Conservation (phyloP, 2,329 filamentous ascomycete species). For the Pseudogymnoascus destructans region DNA sequence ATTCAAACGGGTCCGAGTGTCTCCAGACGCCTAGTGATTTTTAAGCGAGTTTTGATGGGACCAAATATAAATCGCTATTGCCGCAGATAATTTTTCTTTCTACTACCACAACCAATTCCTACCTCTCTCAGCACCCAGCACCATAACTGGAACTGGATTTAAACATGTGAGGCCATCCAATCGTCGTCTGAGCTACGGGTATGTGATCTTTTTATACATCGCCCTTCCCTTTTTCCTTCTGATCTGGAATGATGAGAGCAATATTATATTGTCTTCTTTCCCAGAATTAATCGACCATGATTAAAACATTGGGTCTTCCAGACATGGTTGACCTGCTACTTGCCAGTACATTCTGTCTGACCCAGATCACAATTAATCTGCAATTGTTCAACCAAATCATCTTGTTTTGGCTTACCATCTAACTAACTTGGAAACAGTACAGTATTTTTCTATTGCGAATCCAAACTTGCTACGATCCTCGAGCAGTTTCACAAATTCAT, state of each 20-base stretch:
- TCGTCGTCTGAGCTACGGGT: neutral
- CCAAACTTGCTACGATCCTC: neutral
- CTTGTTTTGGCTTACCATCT: neutral
- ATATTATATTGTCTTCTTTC: constrained; percentile 65
- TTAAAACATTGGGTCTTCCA: constrained; percentile 54
- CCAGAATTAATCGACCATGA: constrained; percentile 81
- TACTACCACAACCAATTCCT: constrained; percentile 8
- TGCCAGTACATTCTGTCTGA: constrained; percentile 84
- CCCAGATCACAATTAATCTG: constrained; percentile 21
- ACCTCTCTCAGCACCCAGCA: neutral
- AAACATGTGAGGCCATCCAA: neutral
- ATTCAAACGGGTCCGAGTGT: too few relatives aligned
- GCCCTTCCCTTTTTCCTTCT: constrained; percentile 3
- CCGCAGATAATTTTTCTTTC: constrained; percentile 8
- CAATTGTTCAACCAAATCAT: constrained; percentile 6
- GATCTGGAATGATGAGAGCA: constrained; percentile 57
- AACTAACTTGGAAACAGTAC: constrained; percentile 3
- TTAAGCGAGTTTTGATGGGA: constrained; percentile 9
- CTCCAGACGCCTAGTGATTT: constrained; percentile 4
- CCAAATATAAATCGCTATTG: constrained; percentile 3
- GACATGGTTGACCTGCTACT: constrained; percentile 61
- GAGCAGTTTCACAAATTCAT: neutral
- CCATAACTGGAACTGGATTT: neutral
- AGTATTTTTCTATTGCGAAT: constrained; percentile 1
- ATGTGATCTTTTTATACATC: constrained; percentile 2